A percentile compares a stretch with the other conserved stretches of the same genome.
Conservation (phyloP, 495 filamentous ascomycete species). For the Amniculicola lignicola region DNA sequence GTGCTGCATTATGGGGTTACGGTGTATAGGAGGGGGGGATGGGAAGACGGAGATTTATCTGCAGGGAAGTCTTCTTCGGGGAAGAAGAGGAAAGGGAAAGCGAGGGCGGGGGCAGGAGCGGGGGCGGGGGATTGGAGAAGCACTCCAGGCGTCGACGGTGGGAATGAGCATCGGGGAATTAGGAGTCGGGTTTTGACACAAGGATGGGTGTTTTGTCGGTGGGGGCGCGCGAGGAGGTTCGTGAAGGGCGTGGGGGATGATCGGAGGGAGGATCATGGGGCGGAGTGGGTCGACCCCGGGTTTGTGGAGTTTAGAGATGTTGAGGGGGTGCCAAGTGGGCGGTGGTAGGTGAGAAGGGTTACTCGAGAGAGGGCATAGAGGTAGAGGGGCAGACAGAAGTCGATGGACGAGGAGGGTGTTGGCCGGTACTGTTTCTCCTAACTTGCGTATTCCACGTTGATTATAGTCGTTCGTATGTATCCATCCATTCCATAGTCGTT, state of each 20-base stretch:
- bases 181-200: conserved; percentile 21
- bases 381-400: too few relatives aligned
- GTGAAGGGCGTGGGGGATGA: conserved; percentile 3
- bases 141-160: too few relatives aligned
- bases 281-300: conserved; percentile 12
- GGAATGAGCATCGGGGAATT: too few relatives aligned
- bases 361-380: too few relatives aligned
- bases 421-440: too few relatives aligned
- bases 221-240: conserved; percentile 23
- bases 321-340: neutral
- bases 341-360: neutral
- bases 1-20: conserved; percentile 17
- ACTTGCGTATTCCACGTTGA: too few relatives aligned
- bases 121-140: conserved; percentile 1
- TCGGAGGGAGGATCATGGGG: conserved; percentile 12
- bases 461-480: too few relatives aligned
- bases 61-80: too few relatives aligned
- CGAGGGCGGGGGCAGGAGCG: neutral
- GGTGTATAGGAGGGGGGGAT: conserved; percentile 26
- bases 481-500: too few relatives aligned
- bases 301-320: conserved; percentile 25
- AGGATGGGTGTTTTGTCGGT: conserved; percentile 28
- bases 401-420: too few relatives aligned
- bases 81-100: neutral
- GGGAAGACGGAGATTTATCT: too few relatives aligned